Evolutionary conservation across 2,329 filamentous ascomycete genomes (phyloP), one percentile per base, ranked within the genome.

Genomic region (Blastomyces parvus): DNA sequence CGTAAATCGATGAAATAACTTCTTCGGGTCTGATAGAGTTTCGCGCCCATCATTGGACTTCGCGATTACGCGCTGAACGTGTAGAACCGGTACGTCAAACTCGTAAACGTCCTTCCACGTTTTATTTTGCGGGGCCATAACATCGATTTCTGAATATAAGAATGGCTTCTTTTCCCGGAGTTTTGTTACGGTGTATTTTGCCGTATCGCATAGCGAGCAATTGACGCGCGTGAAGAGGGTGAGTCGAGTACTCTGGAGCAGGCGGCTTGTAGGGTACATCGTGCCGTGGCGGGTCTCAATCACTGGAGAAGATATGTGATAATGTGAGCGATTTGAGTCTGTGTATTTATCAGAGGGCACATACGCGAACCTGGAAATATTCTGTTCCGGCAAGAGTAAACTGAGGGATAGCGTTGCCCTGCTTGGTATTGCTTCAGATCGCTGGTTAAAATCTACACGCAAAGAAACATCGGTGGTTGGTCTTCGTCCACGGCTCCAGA

Each of bases 1-100:
- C 7, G 81, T 83, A 73, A 85, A 85, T 30, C 84, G 80, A 73
- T 87, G 85, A 78, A 86, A 86, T 40, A 87, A 74, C 72, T 87
- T 87, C 64, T 79, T 76, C 14, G 74, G 80, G 69, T 87, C 84
- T 75, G 85, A 85, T 22, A 86, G 76, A 64, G 83, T 84, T 60
- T 77, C 71, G 1, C 79, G 77, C 46, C 78, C 71, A 11, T 74
- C 73, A 0, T 78, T 77, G 9, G 79, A 80, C 61, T 79, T 75
- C 30, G 74, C 68, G 58, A 73, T 65, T 65, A 70, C 76, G 71
- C 71, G 82, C 44, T 80, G 82, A 52, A 86, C 77, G 70, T 87
- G 85, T 38, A 87, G 77, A 65, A 87, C 85, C 0, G 85, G 85
- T 2, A 84, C 84, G 68, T 87, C 85, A 64, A 86, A 86, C 59